Evolutionary conservation across 495 filamentous ascomycete genomes (phyloP), one percentile per base, ranked within the genome.

Genomic region (Ramalina intermedia): DNA sequence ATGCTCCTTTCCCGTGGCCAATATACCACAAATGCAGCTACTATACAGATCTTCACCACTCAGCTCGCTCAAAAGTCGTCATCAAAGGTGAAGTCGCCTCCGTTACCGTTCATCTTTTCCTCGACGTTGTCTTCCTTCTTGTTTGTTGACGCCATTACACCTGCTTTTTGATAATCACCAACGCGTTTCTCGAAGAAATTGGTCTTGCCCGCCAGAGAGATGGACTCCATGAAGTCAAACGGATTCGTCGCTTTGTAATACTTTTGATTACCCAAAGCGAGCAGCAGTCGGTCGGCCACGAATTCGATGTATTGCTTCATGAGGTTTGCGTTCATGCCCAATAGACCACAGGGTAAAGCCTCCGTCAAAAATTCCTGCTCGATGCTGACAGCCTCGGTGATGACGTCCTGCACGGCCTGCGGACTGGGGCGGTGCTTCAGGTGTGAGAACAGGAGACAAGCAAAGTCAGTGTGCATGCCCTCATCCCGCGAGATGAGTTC

Each of bases 181-280:
- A 98, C 91, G 52, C 91, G 84, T 84, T 98, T 98, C 81, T 98
- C 91, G 67, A 98, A 98, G 84, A 98, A 98, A 76, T 98, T 98
- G 66, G 91, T 98, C 82, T 98, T 98, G 68, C 91, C 91, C 24
- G 88, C 85, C 27, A 98, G 75, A 9, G 91, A 96, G 70, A 98
- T 98, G 61, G 87, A 90, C 78, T 98, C 91, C 91, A 98, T 98
- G 71, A 98, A 98, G 76, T 98, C 91, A 68, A 98, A 98, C 56
- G 91, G 91, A 71, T 98, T 98, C 63, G 84, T 75, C 24, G 80
- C 72, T 59, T 90, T 80, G 79, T 93, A 98, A 63, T 84, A 75
- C 75, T 96, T 96, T 55, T 81, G 74, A 66, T 94, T 94, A 56
- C 91, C 91, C 37, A 98, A 83, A 37, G 91, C 78, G 29, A 96